Evolutionary conservation across 345 rosid species (phyloP), one percentile per base, ranked within the genome.

Genomic region (Pugionium cornutum): DNA sequence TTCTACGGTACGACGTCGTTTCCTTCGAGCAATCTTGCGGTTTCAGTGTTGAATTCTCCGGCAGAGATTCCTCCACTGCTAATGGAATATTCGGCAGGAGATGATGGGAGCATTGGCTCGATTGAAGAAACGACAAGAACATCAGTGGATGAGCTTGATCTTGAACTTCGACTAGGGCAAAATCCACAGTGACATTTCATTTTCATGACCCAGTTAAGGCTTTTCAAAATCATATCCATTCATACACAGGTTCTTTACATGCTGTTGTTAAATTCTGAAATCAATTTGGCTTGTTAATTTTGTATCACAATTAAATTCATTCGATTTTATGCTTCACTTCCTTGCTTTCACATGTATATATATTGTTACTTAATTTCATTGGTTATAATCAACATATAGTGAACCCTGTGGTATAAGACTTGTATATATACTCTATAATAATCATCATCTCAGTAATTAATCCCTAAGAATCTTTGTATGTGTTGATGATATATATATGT

Each of bases 131-230:
- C 53, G 41, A 74, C 61, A 66, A 81, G 79, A 39, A 33, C 75
- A 27, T 77, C 68, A 11, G 64, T 54, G 54, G 92, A 87, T 77
- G 96, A 86, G 71, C 66, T 83, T 75, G 98, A 91, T 87, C 84
- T 91, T 60, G 98, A 88, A 80, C 96, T 91, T 64, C 87, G 97
- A 73, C 76, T 91, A 68, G 89, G 96, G 78, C 86, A 70, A 67
- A 62, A 67, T 43, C 64, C 78, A 74, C 77, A 67, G 51, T 72
- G 66, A 72, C 30, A 62, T 44, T 62, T 53, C 55, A 44, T 63
- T 53, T 62, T 62, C 74, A 40, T 53, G 48, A 44, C 68, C 68
- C 68, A 51, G 9, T 72, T 25, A 35, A 64, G 53, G 53, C 35
- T 25, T 31, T 51, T 57, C 40, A 56, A 31, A 40, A 49, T 43